Percentiles rank a stretch among this genome's conserved stretches.
These are phyloP conservation scores for Tetramitus jugosus DNA, from an alignment of 208 protist species.

Conservation along the genomic window DNA sequence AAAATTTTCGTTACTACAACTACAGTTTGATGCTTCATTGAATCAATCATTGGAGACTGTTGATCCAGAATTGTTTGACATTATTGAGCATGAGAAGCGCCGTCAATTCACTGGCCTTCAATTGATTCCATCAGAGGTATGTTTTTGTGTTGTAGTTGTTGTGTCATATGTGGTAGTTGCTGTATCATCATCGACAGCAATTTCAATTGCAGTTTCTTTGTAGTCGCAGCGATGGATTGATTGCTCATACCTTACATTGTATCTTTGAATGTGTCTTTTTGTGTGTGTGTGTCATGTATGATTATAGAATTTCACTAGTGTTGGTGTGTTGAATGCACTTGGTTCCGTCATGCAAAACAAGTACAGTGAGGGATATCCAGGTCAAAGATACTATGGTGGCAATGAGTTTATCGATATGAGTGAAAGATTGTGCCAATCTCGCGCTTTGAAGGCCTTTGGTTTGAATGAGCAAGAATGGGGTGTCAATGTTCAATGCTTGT, in stretches of 20 bases:
- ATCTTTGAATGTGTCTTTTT: neutral
- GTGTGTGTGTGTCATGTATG: neutral
- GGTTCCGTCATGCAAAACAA: slow-evolving; percentile 69
- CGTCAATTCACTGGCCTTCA: slow-evolving; percentile 66
- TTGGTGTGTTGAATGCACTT: slow-evolving; percentile 57
- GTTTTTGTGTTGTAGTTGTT: neutral
- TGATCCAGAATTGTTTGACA: slow-evolving; percentile 58
- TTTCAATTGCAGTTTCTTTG: no score
- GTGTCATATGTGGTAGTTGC: no score
- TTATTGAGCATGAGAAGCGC: slow-evolving; percentile 62
- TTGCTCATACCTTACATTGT: no score
- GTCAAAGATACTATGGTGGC: slow-evolving; percentile 62
- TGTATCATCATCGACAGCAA: no score
- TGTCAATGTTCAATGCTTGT: slow-evolving; percentile 75
- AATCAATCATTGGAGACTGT: slow-evolving; percentile 37
- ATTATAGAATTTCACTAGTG: slow-evolving; percentile 72
- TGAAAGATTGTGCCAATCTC: slow-evolving; percentile 37
- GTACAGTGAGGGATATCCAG: slow-evolving; percentile 71
- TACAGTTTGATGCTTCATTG: no score
- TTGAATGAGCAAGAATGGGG: slow-evolving; percentile 59
- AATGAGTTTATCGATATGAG: slow-evolving; percentile 47
- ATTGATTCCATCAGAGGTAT: slow-evolving; percentile 78
- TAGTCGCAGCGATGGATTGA: no score
- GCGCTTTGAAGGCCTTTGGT: slow-evolving; percentile 45
- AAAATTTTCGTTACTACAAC: no score